Evolutionary conservation across 2,329 filamentous ascomycete species (phyloP).

Genomic region (Alternaria postmessia): DNA sequence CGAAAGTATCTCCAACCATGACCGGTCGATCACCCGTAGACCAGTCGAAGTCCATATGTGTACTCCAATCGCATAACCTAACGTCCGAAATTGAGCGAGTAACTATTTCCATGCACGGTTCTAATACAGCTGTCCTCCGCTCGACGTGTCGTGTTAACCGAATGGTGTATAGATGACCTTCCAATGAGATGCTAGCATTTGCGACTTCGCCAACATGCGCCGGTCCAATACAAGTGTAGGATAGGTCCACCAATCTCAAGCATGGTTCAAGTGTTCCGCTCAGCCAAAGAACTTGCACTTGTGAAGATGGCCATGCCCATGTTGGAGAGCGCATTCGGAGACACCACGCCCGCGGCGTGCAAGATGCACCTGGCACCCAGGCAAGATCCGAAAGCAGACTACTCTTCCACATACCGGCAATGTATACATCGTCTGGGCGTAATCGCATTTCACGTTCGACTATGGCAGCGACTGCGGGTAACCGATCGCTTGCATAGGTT

Average conservation of each 20-base stretch:
- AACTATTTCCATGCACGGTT: not conserved
- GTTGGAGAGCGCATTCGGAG: not conserved
- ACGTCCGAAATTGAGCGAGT: not conserved
- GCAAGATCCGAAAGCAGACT: not conserved
- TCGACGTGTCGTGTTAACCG: too few relatives aligned
- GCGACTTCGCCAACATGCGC: not conserved
- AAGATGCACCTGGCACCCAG: not conserved
- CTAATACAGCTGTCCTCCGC: too few relatives aligned
- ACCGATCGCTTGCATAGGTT: not conserved
- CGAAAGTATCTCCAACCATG: not conserved
- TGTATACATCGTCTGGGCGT: not conserved
- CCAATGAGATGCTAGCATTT: not conserved
- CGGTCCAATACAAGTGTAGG: not conserved
- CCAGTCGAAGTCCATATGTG: not conserved
- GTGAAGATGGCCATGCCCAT: not conserved
- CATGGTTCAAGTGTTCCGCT: not conserved
- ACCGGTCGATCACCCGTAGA: rapidly evolving
- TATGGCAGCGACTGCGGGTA: not conserved
- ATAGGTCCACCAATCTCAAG: not conserved
- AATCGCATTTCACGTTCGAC: not conserved
- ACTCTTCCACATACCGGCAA: not conserved
- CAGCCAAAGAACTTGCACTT: rapidly evolving
- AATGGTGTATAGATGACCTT: not conserved
- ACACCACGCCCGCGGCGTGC: not conserved
- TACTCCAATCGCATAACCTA: rapidly evolving